Evolutionary conservation across 1,139 yeast genomes (phyloP).

Genomic region (Blastobotrys malaysiensis): DNA sequence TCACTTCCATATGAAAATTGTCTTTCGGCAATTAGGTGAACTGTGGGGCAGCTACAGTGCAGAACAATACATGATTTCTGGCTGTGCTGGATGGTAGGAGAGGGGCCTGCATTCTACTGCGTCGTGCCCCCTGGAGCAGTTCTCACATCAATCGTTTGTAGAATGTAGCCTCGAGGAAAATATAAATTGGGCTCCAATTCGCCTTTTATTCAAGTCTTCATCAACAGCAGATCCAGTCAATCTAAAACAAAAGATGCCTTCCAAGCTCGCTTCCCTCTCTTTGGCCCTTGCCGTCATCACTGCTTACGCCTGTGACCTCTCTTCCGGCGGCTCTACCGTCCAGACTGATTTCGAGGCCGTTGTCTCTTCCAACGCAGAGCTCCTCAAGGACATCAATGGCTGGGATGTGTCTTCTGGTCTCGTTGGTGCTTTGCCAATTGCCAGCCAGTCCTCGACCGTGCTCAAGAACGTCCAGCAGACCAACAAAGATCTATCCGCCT

Average conservation of each 20-base stretch:
- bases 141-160: background rate
- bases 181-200: background rate
- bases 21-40: background rate
- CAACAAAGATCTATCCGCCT: conserved; percentile 3
- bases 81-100: background rate
- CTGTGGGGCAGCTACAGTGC: background rate
- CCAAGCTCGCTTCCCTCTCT: conserved; percentile 3
- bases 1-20: background rate
- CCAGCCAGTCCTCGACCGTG: conserved; percentile 5
- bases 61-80: background rate
- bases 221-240: background rate
- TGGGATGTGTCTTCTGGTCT: conserved; percentile 2
- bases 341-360: conserved; percentile 1
- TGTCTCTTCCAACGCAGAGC: conserved; percentile 3
- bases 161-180: background rate
- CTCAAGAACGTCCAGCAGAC: conserved; percentile 6
- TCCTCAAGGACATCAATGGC: conserved; percentile 3
- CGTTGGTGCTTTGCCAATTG: conserved; percentile 11
- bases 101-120: background rate
- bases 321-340: conserved; percentile 2
- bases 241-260: conserved; percentile 6
- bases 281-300: background rate
- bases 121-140: background rate
- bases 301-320: conserved; percentile 6
- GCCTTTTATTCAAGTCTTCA: background rate